These are phyloP conservation scores for Blastobotrys indianensis DNA, from an alignment of 1,139 yeast genomes.

Conservation along the genomic window DNA sequence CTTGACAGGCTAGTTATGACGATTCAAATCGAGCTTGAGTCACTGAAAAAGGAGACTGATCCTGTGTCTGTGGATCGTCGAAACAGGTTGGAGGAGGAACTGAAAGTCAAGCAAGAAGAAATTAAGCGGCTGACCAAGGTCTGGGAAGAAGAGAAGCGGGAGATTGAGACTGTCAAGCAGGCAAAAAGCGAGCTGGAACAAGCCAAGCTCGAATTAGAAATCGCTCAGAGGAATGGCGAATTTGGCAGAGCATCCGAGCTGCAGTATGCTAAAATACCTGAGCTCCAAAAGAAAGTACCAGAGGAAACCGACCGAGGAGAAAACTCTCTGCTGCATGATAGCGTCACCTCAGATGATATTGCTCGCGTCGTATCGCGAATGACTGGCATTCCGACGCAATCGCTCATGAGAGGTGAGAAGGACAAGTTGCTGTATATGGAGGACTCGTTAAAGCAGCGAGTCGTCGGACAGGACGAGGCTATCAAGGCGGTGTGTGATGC, in stretches of 20 bases:
- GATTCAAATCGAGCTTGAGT: constrained; percentile 88
- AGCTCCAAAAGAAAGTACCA: constrained; percentile 59
- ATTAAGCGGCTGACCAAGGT: constrained; percentile 62
- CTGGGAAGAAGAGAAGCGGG: constrained; percentile 79
- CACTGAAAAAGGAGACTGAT: constrained; percentile 87
- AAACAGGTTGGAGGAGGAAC: constrained; percentile 55
- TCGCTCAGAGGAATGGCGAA: constrained; percentile 75
- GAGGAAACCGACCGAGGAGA: constrained; percentile 31
- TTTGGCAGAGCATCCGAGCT: constrained; percentile 85
- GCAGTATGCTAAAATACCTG: constrained; percentile 82
- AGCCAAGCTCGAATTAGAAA: constrained; percentile 77
- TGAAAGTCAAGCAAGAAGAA: constrained; percentile 58
- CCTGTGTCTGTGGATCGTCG: constrained; percentile 74
- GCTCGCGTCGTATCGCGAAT: constrained; percentile 86
- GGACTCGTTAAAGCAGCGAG: constrained; percentile 62
- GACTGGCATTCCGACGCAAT: constrained; percentile 95
- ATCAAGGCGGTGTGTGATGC: constrained; percentile 87
- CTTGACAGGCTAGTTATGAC: constrained; percentile 90
- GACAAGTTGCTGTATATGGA: constrained; percentile 89
- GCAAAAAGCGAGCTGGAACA: constrained; percentile 80
- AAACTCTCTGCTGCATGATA: constrained; percentile 65
- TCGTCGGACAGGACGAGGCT: constrained; percentile 95
- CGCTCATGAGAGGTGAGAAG: constrained; percentile 88
- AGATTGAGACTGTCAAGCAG: constrained; percentile 66
- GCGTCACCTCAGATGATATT: constrained; percentile 91